Evolutionary conservation across 108 stramenopile genomes (phyloP), one percentile per base, ranked within the genome.

Genomic region (Skeletonema marinoi): DNA sequence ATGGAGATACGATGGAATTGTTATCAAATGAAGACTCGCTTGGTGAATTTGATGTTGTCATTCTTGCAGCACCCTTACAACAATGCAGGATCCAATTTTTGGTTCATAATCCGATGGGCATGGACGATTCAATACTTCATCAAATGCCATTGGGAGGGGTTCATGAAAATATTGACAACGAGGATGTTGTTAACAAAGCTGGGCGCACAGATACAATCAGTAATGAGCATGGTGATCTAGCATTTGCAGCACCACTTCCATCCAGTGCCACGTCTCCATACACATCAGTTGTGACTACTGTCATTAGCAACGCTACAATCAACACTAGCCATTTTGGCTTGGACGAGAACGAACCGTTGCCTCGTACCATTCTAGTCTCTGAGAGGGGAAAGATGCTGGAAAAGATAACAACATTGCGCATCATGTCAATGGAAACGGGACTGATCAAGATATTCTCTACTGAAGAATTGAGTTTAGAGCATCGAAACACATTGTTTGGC

Each of bases 21-120:
- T 73, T 75, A 30, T 58, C 71, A 16, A 74, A 83, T 25, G 82
- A 83, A 13, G 73, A 77, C 29, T 70, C 74, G 6, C 35, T 92
- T 19, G 94, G 91, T 33, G 38, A 71, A 1, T 92, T 74, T 75
- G 90, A 95, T 85, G 64, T 89, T 71, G 89, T 95, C 29, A 78
- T 95, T 42, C 75, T 95, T 60, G 94, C 94, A 0, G 85, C 92
- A 35, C 94, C 94, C 14, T 67, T 92, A 66, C 88, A 91, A 30
- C 71, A 80, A 19, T 80, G 71, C n/a, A 70, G 78, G 0, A 87
- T 95, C 21, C 62, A 88, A 21, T 95, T 95, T 70, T 68, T 91
- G 17, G 78, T 88, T n/a, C 71, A 84, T 25, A 88, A 88, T 65
- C 78, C 83, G 17, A 76, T 90, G 65, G 63, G 64, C 4, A 30